phyloP scores from a whole-genome alignment of 331 rosid species.

The Phaseolus coccineus region DNA sequence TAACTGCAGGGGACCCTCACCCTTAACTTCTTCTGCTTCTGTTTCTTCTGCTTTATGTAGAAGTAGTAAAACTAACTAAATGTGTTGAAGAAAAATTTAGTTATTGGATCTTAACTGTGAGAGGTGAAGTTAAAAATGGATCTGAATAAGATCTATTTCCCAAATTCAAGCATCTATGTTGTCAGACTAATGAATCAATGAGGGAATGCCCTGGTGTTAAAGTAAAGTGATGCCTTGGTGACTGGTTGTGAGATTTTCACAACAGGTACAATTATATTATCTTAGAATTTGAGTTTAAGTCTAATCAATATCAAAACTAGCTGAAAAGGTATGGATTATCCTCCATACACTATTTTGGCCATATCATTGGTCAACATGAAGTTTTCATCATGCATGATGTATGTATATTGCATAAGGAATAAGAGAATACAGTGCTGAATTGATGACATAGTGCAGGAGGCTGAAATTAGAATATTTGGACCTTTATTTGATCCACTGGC shows the following conservation, averaged over 20 bases:
- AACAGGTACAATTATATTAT: no score
- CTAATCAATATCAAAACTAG: neutral
- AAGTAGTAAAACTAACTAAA: neutral
- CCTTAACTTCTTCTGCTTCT: neutral
- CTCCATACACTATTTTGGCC: no score
- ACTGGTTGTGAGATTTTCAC: neutral
- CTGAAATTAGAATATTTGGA: constrained; percentile 59
- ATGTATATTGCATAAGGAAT: neutral
- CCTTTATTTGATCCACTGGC: constrained; percentile 67
- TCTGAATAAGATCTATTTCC: neutral
- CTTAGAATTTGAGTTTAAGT: neutral
- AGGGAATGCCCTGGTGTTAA: neutral
- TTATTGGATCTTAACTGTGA: neutral
- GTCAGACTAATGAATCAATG: neutral
- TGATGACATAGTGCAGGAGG: constrained; percentile 40
- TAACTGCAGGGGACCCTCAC: neutral
- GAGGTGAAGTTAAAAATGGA: neutral
- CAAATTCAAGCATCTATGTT: neutral
- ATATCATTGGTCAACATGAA: no score
- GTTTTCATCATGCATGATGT: neutral
- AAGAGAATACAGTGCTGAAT: neutral
- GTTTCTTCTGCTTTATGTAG: neutral
- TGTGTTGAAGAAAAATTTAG: neutral
- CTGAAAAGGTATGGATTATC: neutral
- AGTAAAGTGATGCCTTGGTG: neutral